These are phyloP conservation scores for Aspergillus saccharolyticus DNA, from an alignment of 495 filamentous ascomycete species.

Conservation along the genomic window DNA sequence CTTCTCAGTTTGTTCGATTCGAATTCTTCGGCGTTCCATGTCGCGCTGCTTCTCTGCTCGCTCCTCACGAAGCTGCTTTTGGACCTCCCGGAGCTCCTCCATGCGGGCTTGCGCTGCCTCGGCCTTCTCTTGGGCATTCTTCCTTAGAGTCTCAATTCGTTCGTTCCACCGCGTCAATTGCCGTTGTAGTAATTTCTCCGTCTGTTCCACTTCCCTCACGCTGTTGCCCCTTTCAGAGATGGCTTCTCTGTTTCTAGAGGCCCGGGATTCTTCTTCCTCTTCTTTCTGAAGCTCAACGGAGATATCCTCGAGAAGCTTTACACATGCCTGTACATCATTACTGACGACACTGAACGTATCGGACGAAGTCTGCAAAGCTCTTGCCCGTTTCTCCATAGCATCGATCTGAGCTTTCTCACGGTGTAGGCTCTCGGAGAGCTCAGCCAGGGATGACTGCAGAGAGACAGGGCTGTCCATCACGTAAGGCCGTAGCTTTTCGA, in stretches of 20 bases:
- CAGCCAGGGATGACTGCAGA: constrained; percentile 73
- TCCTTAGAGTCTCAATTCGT: constrained; percentile 73
- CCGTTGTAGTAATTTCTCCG: constrained; percentile 74
- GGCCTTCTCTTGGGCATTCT: constrained; percentile 74
- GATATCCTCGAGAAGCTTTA: constrained; percentile 85
- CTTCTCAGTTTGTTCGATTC: constrained; percentile 97
- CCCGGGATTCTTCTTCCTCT: constrained; percentile 78
- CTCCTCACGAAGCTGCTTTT: constrained; percentile 79
- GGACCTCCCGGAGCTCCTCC: constrained; percentile 80
- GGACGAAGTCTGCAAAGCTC: constrained; percentile 86
- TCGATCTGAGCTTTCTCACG: constrained; percentile 81
- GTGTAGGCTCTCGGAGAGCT: constrained; percentile 69
- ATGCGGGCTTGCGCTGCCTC: constrained; percentile 75
- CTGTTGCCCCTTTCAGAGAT: constrained; percentile 81
- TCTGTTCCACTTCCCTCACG: constrained; percentile 84
- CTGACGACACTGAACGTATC: constrained; percentile 83
- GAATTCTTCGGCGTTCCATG: constrained; percentile 82
- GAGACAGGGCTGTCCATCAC: constrained; percentile 80
- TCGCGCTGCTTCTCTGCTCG: constrained; percentile 76
- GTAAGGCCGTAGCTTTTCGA: constrained; percentile 83
- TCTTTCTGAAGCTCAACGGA: constrained; percentile 77
- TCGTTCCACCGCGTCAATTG: constrained; percentile 80
- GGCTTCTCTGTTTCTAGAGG: constrained; percentile 74
- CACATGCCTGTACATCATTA: constrained; percentile 76
- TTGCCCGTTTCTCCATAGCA: constrained; percentile 71